Base-by-base conservation (phyloP, 331 rosid species). In the Telfairia occidentalis region DNA sequence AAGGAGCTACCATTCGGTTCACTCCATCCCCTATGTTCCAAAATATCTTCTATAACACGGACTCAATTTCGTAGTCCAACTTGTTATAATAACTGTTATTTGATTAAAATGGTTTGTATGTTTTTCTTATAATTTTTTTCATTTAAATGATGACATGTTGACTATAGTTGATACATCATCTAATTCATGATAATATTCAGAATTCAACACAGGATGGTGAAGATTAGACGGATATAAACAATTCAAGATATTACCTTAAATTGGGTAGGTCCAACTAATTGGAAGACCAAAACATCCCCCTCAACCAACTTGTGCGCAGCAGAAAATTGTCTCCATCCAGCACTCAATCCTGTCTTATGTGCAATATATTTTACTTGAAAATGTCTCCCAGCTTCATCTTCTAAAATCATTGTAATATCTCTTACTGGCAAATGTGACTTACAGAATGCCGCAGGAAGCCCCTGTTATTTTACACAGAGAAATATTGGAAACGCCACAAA, bases 271-370 rank as follows among this genome's bases (percentile, higher is more conserved):
- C 84, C 91, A 48, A 93, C 90, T 79, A 93, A 87, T 69, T 93
- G 98, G 85, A 93, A 93, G 61, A 89, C 90, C 61, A 91, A 69
- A 42, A 82, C 97, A 86, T 93, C 96, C 49, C 98, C 98, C 85
- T 91, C 97, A 7, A 85, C 81, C 82, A 93, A 82, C 74, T 87
- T 91, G 84, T 93, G 96, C n/a, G 83, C 85, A 72, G 81, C 96
- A 75, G 94, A 87, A 81, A 91, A 93, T 80, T 91, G 98, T 79
- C 97, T 91, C 97, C 98, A 93, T 58, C 98, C 98, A 81, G 98
- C 87, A 65, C 98, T 87, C 53, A 93, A 75, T 60, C 98, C 98
- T n/a, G 94, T 85, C 85, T 89, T 93, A 78, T 75, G 86, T 9
- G 98, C 98, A 71, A 93, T 85, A 82, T 86, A 93, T 78, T 93